Evolutionary conservation across 495 filamentous ascomycete species (phyloP), one percentile per base, ranked within the genome.

Genomic region (Hypomontagnella monticulosa): DNA sequence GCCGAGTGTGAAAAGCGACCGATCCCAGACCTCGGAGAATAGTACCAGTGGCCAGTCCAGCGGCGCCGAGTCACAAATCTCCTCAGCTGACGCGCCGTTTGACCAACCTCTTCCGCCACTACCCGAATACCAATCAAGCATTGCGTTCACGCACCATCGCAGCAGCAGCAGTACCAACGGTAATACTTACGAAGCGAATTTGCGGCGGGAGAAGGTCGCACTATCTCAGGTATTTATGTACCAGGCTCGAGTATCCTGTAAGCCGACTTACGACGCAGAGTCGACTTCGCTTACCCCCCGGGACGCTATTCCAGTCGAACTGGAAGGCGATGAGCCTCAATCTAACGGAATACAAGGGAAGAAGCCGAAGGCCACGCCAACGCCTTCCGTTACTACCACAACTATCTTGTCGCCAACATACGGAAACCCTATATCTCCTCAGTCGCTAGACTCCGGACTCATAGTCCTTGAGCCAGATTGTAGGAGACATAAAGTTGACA

Each of bases 191-290:
- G 18, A 19, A 3, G 23, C 16, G 10, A 7, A 47, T 2, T 49
- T 42, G 1, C 46, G 15, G n/a, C 42, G 33, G 10, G n/a, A 52
- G 2, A 51, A 23, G 16, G 27, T 63, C 27, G 61, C 44, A 7
- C 36, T 63, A 15, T 48, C 61, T 32, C 37, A 50, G 37, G 19
- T 63, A 20, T 63, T 50, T 14, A 56, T 42, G 36, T 57, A 63
- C 18, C 51, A 63, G n/a, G 51, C 61, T 15, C 52, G 52, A 43
- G 51, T 49, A 44, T 23, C 37, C 1, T 11, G 33, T 18, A 34
- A 41, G 23, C 32, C 61, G 15, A 7, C n/a, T 5, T 4, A 36
- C 36, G 10, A 38, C 8, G 36, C 30, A 4, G 23, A 48, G 10
- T 9, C 44, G 4, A 32, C 44, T 32, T 1, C 23, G 3, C 18